Conservation (phyloP, 495 filamentous ascomycete genomes). For the Neurospora sp. region DNA sequence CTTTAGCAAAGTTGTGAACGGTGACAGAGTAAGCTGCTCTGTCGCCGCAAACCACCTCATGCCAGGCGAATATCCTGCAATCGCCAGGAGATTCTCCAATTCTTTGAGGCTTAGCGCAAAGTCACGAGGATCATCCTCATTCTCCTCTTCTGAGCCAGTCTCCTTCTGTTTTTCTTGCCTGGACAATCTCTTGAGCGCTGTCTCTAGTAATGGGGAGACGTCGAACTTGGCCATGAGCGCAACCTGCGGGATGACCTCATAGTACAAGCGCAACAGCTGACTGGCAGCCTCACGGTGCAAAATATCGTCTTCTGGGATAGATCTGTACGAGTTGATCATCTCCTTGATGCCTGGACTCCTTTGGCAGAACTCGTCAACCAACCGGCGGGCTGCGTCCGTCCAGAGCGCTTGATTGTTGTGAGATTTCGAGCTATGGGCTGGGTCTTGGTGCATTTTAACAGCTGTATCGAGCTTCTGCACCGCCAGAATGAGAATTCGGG, state of each 20-base stretch:
- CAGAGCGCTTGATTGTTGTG: constrained; percentile 39
- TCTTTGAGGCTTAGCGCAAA: constrained; percentile 49
- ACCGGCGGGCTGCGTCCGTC: constrained; percentile 51
- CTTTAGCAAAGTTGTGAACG: constrained; percentile 53
- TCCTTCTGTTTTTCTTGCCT: constrained; percentile 25
- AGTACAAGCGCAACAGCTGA: constrained; percentile 66
- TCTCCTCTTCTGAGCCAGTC: neutral
- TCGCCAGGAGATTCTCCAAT: constrained; percentile 62
- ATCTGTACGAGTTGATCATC: constrained; percentile 56
- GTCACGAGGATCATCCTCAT: constrained; percentile 30
- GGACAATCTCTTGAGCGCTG: constrained; percentile 43
- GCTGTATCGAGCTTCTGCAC: constrained; percentile 65
- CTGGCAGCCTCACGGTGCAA: constrained; percentile 70
- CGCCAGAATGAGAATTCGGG: constrained; percentile 63
- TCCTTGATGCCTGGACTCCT: constrained; percentile 72
- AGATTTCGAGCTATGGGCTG: constrained; percentile 15
- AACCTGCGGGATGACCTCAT: constrained; percentile 67
- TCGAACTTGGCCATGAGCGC: constrained; percentile 80
- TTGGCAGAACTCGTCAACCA: constrained; percentile 64
- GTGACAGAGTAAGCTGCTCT: constrained; percentile 42
- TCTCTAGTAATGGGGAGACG: constrained; percentile 62
- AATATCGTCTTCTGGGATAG: constrained; percentile 53
- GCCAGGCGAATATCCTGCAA: constrained; percentile 64
- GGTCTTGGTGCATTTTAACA: constrained; percentile 41
- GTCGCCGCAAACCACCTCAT: constrained; percentile 68